A percentile compares a stretch with the other conserved stretches of the same genome.
These are phyloP conservation scores for Aspergillus viridinutans DNA, from an alignment of 2,329 filamentous ascomycete genomes.

Conservation along the genomic window DNA sequence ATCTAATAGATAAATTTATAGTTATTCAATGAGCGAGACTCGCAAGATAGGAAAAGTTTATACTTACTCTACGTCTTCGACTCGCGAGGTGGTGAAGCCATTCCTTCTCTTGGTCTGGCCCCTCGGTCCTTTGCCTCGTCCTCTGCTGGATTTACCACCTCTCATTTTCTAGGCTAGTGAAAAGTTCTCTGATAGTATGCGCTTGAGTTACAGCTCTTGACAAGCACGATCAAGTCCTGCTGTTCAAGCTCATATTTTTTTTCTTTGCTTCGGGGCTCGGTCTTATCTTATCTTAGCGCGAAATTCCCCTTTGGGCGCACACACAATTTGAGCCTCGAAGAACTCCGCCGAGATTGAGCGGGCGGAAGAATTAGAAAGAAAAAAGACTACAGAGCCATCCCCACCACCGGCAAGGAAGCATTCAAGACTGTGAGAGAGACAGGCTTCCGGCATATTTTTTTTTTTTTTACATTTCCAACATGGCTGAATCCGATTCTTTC, in stretches of 20 bases:
- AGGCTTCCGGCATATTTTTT: slow-evolving; percentile 13
- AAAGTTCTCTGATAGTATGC: not conserved
- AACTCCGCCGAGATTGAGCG: slow-evolving; percentile 16
- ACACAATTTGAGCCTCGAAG: slow-evolving; percentile 37
- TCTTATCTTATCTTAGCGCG: slow-evolving; percentile 48
- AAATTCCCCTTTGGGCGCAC: slow-evolving; percentile 39
- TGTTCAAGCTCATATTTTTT: slow-evolving; percentile 4
- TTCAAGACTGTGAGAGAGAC: slow-evolving; percentile 21
- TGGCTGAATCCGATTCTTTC: slow-evolving; percentile 82
- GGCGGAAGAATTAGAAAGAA: slow-evolving; percentile 29
- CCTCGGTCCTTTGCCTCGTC: slow-evolving; percentile 30
- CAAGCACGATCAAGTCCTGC: not conserved
- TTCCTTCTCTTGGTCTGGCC: slow-evolving; percentile 22
- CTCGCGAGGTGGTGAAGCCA: slow-evolving; percentile 35
- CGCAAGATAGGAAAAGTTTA: not conserved
- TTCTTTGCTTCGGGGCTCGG: slow-evolving; percentile 8
- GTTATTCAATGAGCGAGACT: not conserved
- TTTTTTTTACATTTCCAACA: slow-evolving; percentile 51
- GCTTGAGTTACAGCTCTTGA: not conserved
- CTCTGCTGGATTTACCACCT: slow-evolving; percentile 22
- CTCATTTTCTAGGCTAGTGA: slow-evolving; percentile 19
- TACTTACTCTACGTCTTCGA: slow-evolving; percentile 38
- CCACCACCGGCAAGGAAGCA: slow-evolving; percentile 30
- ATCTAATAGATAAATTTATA: slow-evolving; percentile 14
- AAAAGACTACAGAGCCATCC: slow-evolving; percentile 23